phyloP scores from a whole-genome alignment of 1,284 basidiomycete species.

The Pisolithus thermaeus region DNA sequence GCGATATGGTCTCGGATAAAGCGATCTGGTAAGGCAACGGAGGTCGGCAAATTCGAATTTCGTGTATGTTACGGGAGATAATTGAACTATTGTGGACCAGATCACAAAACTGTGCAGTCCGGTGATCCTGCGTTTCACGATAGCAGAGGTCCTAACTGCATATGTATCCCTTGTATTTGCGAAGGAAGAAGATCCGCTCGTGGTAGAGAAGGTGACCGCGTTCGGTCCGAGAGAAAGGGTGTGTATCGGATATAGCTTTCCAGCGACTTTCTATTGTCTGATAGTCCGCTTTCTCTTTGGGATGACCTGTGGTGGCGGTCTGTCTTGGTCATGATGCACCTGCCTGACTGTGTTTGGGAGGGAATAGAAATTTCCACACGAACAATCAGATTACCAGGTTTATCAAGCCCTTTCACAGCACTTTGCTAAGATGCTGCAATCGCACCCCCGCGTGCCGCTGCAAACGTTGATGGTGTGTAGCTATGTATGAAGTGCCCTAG shows the following conservation, averaged over 20 bases:
- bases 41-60: neutral
- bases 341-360: neutral
- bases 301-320: neutral
- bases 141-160: conserved; percentile 53
- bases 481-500: conserved; percentile 1
- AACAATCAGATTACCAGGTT: conserved; percentile 58
- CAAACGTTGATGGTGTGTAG: conserved; percentile 41
- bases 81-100: neutral
- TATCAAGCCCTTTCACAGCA: conserved; percentile 63
- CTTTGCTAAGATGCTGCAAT: conserved; percentile 51
- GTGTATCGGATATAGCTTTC: conserved; percentile 11
- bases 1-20: conserved; percentile 46
- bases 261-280: conserved; percentile 3
- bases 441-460: conserved; percentile 45
- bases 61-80: neutral
- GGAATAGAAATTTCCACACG: conserved; percentile 56
- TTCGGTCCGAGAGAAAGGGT: conserved; percentile 69
- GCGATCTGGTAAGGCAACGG: conserved; percentile 7
- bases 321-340: too few species aligned
- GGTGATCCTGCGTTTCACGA: conserved; percentile 46
- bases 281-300: neutral
- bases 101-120: conserved; percentile 25
- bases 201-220: conserved; percentile 53
- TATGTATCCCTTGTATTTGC: conserved; percentile 46
- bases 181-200: conserved; percentile 29